phyloP scores from a whole-genome alignment of 2,329 filamentous ascomycete genomes.

The Didymella glomerata region DNA sequence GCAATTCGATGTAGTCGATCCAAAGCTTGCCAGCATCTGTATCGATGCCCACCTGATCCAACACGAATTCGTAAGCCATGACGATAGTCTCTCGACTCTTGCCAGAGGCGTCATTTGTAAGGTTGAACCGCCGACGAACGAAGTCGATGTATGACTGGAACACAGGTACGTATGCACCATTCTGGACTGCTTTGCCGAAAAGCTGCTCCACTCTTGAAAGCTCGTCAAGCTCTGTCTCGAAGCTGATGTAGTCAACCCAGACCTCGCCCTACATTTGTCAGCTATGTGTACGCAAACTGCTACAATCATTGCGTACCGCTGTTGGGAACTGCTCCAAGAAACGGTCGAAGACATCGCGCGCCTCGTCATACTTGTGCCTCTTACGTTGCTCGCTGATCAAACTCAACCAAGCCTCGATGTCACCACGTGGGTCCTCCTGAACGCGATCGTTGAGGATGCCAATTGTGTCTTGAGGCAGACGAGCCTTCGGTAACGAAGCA shows the following conservation, averaged over 20 bases:
- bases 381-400: constrained; percentile 86
- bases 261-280: constrained; percentile 80
- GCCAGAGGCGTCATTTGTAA: constrained; percentile 80
- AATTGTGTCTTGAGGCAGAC: constrained; percentile 75
- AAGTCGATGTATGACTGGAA: constrained; percentile 97
- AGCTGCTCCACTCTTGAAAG: constrained; percentile 81
- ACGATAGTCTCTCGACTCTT: constrained; percentile 80
- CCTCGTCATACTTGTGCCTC: constrained; percentile 82
- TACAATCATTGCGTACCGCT: constrained; percentile 72
- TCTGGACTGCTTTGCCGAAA: constrained; percentile 80
- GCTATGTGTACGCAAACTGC: constrained; percentile 12
- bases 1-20: constrained; percentile 94
- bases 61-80: constrained; percentile 90
- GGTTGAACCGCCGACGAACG: constrained; percentile 87
- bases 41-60: constrained; percentile 89
- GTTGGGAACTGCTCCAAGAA: constrained; percentile 90
- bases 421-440: constrained; percentile 89
- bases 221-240: constrained; percentile 89
- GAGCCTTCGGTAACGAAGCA: constrained; percentile 56
- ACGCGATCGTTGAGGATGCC: constrained; percentile 89
- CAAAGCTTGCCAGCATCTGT: constrained; percentile 89
- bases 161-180: constrained; percentile 81
- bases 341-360: constrained; percentile 80
- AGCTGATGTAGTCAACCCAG: constrained; percentile 87
- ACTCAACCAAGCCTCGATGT: constrained; percentile 88